A percentile compares a stretch with the other conserved stretches of the same genome.
Evolutionary conservation across 2,329 filamentous ascomycete species (phyloP).

Genomic region (Metarhizium anisopliae): DNA sequence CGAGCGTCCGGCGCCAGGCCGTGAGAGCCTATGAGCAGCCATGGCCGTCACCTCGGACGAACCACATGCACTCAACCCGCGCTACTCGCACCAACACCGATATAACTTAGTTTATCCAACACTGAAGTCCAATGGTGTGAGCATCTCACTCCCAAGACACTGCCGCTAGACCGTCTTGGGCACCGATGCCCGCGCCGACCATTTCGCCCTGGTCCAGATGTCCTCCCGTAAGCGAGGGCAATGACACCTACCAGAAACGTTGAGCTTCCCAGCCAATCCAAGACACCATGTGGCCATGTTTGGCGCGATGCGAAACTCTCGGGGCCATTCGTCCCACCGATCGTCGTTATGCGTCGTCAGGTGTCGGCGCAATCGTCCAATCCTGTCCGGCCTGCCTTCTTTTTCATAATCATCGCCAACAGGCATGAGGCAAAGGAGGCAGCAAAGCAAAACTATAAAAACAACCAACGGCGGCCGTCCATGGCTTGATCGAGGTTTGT

Average conservation of each 20-base stretch:
- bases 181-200: not conserved
- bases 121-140: too few relatives aligned
- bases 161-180: not conserved
- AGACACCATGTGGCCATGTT: not conserved
- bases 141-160: not conserved
- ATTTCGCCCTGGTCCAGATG: not conserved
- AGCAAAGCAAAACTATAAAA: not conserved
- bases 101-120: too few relatives aligned
- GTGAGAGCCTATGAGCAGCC: too few relatives aligned
- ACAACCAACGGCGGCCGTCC: not conserved
- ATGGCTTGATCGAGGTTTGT: not conserved
- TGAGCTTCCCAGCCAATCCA: not conserved
- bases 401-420: too few relatives aligned
- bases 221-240: not conserved
- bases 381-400: too few relatives aligned
- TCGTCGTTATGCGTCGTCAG: not conserved
- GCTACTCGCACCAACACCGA: too few relatives aligned
- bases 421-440: too few relatives aligned
- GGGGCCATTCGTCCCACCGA: not conserved
- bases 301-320: not conserved
- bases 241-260: constrained; percentile 1
- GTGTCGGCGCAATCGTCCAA: not conserved
- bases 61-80: too few relatives aligned
- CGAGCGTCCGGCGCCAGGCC: too few relatives aligned
- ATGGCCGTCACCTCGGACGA: too few relatives aligned